Conservation (phyloP, 345 rosid genomes). For the Sisymbrium altissimum region DNA sequence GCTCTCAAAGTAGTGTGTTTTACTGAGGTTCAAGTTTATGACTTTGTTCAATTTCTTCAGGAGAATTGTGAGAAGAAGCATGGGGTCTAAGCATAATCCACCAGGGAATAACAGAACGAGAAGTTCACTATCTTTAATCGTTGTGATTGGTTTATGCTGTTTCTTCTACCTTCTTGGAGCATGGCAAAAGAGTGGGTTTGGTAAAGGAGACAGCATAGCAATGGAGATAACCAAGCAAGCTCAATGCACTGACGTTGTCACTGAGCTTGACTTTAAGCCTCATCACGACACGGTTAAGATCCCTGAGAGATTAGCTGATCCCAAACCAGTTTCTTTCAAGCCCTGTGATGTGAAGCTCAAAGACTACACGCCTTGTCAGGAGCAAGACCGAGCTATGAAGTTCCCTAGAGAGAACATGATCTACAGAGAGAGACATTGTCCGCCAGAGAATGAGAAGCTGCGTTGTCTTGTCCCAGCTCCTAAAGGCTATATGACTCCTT, state of each 20-base stretch:
- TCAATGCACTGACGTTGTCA: slow-evolving; percentile 53
- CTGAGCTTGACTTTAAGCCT: slow-evolving; percentile 63
- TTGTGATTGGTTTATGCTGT: slow-evolving; percentile 76
- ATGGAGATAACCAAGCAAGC: slow-evolving; percentile 57
- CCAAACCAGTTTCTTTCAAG: slow-evolving; percentile 51
- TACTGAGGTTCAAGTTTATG: not conserved
- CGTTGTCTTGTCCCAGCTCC: slow-evolving; percentile 90
- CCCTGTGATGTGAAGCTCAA: slow-evolving; percentile 71
- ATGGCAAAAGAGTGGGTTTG: slow-evolving; percentile 97
- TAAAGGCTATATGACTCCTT: slow-evolving; percentile 77
- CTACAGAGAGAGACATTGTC: slow-evolving; percentile 94
- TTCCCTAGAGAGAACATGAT: slow-evolving; percentile 93
- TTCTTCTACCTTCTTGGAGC: slow-evolving; percentile 88
- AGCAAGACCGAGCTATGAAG: slow-evolving; percentile 88
- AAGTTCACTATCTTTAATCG: slow-evolving; percentile 60
- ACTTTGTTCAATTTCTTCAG: slow-evolving; percentile 11
- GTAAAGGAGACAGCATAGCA: slow-evolving; percentile 81
- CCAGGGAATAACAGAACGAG: slow-evolving; percentile 47
- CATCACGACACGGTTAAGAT: slow-evolving; percentile 71
- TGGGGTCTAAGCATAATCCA: slow-evolving; percentile 60
- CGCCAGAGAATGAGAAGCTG: slow-evolving; percentile 70
- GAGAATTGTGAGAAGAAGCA: slow-evolving; percentile 18
- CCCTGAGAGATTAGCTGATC: slow-evolving; percentile 43
- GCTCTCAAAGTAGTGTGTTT: not conserved
- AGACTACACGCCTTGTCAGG: slow-evolving; percentile 96